Percentiles rank a stretch among this genome's conserved stretches.
These are phyloP conservation scores for Hemisphaericaspora nanyangensis DNA, from an alignment of 805 yeast genomes.

Conservation along the genomic window DNA sequence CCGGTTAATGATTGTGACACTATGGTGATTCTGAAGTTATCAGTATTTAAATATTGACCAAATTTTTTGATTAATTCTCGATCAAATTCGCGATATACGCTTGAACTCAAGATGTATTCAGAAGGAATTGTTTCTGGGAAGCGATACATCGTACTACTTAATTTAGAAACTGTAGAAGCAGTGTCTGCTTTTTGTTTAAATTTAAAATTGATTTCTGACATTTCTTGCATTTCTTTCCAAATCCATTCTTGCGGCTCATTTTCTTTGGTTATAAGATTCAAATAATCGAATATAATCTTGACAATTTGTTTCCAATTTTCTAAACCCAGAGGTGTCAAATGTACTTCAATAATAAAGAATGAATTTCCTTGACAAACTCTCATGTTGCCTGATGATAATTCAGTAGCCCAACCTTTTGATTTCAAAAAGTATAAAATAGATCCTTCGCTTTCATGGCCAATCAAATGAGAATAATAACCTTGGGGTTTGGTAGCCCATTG, in stretches of 20 bases:
- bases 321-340: constrained; percentile 72
- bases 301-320: constrained; percentile 59
- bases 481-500: constrained; percentile 67
- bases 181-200: constrained; percentile 77
- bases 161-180: constrained; percentile 64
- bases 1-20: constrained; percentile 46
- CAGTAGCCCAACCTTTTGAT: constrained; percentile 72
- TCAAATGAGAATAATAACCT: constrained; percentile 69
- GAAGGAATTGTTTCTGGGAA: constrained; percentile 51
- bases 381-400: constrained; percentile 68
- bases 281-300: constrained; percentile 63
- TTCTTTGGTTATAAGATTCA: constrained; percentile 50
- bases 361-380: constrained; percentile 65
- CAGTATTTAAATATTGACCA: constrained; percentile 46
- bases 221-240: constrained; percentile 68
- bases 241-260: constrained; percentile 72
- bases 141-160: constrained; percentile 61
- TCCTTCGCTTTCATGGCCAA: constrained; percentile 93
- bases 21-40: constrained; percentile 61
- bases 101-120: constrained; percentile 53
- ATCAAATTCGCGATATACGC: constrained; percentile 57
- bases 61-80: constrained; percentile 50
- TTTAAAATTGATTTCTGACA: constrained; percentile 67
- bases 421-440: constrained; percentile 72
- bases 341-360: constrained; percentile 65